Conservation (phyloP, 1,139 yeast species). For the Debaryomycetaceae sp. region DNA sequence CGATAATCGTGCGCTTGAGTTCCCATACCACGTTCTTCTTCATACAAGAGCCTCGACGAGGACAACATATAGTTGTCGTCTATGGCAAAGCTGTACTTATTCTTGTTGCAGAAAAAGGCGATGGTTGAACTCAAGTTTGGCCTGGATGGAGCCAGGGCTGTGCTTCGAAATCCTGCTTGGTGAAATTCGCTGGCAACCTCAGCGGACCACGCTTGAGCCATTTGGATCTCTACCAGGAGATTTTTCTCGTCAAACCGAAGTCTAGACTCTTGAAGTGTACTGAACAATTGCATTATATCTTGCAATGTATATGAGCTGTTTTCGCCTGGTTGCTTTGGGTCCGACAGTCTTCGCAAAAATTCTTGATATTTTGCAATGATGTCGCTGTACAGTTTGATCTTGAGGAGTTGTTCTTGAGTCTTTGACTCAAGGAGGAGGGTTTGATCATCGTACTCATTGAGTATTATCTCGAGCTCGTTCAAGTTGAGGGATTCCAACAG, state of each 20-base stretch:
- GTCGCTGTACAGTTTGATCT: conserved; percentile 21
- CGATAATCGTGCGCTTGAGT: conserved; percentile 5
- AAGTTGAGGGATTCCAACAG: conserved; percentile 23
- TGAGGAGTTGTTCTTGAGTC: conserved; percentile 25
- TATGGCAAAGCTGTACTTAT: conserved; percentile 37
- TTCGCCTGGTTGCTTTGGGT: background rate
- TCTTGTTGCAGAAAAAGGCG: conserved; percentile 31
- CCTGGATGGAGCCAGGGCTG: conserved; percentile 12
- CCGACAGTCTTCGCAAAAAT: too few relatives aligned
- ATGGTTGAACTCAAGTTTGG: too few relatives aligned
- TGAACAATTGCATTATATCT: conserved; percentile 23
- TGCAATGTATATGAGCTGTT: conserved; percentile 8
- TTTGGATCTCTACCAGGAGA: conserved; percentile 17
- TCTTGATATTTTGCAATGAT: conserved; percentile 14
- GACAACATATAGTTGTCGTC: conserved; percentile 24
- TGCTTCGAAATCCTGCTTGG: conserved; percentile 15
- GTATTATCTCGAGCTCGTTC: conserved; percentile 17
- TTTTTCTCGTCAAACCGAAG: conserved; percentile 20
- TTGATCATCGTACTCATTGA: conserved; percentile 22
- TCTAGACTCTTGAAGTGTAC: conserved; percentile 22
- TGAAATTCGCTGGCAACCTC: conserved; percentile 27
- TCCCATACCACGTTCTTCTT: conserved; percentile 9
- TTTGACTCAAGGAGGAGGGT: conserved; percentile 24
- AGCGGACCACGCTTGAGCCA: conserved; percentile 42
- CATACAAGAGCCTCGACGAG: conserved; percentile 21